Evolutionary conservation across 495 filamentous ascomycete species (phyloP).

Genomic region (Daldinia childiae): DNA sequence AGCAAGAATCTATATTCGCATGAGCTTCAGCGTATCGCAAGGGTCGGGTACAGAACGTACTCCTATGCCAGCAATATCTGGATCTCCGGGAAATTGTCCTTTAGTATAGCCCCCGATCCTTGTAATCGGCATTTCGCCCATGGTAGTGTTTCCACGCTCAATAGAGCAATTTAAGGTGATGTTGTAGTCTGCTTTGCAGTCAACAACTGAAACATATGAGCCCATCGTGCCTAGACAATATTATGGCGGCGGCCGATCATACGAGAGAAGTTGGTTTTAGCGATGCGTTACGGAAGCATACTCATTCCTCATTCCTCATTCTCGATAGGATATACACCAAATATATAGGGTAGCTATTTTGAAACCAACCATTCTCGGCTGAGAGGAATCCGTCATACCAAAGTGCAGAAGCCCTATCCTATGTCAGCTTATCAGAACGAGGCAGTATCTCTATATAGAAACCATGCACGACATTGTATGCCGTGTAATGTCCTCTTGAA

Average conservation of each 20-base stretch:
- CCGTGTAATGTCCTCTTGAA: background rate
- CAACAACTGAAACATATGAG: conserved; percentile 41
- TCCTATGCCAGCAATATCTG: background rate
- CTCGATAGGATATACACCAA: background rate
- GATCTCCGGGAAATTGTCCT: background rate
- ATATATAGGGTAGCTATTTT: background rate
- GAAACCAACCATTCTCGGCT: background rate
- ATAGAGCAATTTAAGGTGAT: conserved; percentile 36
- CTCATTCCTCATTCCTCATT: too few species aligned
- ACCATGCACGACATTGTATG: background rate
- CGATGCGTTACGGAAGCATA: background rate
- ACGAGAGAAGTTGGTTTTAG: background rate
- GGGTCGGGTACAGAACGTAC: background rate
- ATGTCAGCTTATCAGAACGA: background rate
- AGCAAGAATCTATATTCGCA: conserved; percentile 39
- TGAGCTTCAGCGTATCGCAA: background rate
- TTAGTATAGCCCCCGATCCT: background rate
- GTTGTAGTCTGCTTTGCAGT: conserved; percentile 38
- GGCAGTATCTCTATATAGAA: background rate
- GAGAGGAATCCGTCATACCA: background rate
- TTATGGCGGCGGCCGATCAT: background rate
- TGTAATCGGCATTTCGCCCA: background rate
- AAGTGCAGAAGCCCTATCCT: background rate
- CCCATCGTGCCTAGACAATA: conserved; percentile 34
- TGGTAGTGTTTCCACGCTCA: background rate